Percentiles rank a stretch among this genome's conserved stretches.
These are phyloP conservation scores for Kodamaea kakaduensis DNA, from an alignment of 805 yeast genomes.

Conservation along the genomic window DNA sequence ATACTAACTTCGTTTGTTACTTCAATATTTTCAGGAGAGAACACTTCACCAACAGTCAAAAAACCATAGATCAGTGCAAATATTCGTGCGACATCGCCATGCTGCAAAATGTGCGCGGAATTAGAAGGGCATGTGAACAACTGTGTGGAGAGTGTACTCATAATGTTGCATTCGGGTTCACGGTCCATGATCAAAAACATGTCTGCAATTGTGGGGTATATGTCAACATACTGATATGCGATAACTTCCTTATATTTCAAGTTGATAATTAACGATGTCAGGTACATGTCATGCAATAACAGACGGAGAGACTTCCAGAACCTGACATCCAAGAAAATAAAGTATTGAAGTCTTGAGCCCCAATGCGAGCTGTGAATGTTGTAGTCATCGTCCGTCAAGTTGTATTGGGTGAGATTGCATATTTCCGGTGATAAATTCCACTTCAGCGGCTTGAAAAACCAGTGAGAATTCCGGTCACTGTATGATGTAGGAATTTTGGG, in stretches of 20 bases:
- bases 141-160: conserved; percentile 76
- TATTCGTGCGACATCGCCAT: conserved; percentile 62
- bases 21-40: conserved; percentile 41
- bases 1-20: conserved; percentile 36
- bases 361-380: conserved; percentile 22
- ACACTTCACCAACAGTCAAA: conserved; percentile 51
- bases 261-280: conserved; percentile 61
- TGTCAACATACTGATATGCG: conserved; percentile 76
- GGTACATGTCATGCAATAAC: conserved; percentile 58
- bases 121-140: conserved; percentile 86
- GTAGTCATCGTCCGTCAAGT: conserved; percentile 26
- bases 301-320: conserved; percentile 64
- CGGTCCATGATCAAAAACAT: conserved; percentile 70
- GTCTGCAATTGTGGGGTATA: conserved; percentile 73
- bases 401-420: conserved; percentile 47
- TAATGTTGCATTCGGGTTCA: conserved; percentile 79
- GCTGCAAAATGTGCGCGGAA: conserved; percentile 56
- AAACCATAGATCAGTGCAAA: conserved; percentile 61
- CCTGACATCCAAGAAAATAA: conserved; percentile 63
- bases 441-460: conserved; percentile 35
- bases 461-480: conserved; percentile 20
- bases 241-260: conserved; percentile 52
- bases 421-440: conserved; percentile 48
- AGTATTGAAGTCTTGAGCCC: conserved; percentile 57
- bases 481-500: conserved; percentile 31